Conservation (phyloP, 192 early-diverging fungal genomes). For the Rhizoclosmatium globosum region DNA sequence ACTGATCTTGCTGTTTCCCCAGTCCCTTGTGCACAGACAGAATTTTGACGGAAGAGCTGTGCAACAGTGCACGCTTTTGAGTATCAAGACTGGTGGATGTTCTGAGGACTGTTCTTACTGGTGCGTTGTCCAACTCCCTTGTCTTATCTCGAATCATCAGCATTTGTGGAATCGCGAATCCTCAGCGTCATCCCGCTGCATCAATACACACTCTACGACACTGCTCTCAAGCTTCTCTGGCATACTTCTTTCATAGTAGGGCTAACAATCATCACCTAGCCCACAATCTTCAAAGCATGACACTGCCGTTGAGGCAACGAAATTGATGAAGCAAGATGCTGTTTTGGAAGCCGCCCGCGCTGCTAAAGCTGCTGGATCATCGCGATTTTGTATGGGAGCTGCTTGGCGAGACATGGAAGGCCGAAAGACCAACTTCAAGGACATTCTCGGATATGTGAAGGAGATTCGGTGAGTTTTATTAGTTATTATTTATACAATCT, state of each 20-base stretch:
- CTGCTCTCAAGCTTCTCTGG: background rate
- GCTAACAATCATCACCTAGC: conserved; percentile 41
- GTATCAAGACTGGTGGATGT: conserved; percentile 87
- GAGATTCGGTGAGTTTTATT: conserved; percentile 70
- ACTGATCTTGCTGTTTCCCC: background rate
- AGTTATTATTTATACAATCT: background rate
- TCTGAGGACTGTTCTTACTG: conserved; percentile 84
- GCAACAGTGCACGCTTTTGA: conserved; percentile 81
- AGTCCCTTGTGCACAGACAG: conserved; percentile 80
- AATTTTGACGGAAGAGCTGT: conserved; percentile 74
- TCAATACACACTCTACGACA: too few species aligned
- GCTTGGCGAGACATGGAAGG: conserved; percentile 84
- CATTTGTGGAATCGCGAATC: background rate
- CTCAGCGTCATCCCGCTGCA: too few species aligned
- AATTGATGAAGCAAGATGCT: conserved; percentile 73
- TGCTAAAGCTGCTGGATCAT: conserved; percentile 80
- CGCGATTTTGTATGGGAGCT: conserved; percentile 89
- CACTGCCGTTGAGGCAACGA: conserved; percentile 72
- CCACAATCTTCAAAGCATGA: conserved; percentile 80
- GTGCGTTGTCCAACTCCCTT: conserved; percentile 7
- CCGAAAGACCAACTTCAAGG: conserved; percentile 84
- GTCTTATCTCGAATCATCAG: background rate
- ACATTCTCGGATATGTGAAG: conserved; percentile 75
- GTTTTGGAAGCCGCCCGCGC: conserved; percentile 74
- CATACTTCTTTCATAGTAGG: background rate